A percentile compares a stretch with the other conserved stretches of the same genome.
Conservation (phyloP, 805 yeast genomes). For the Kodamaea sagamina region DNA sequence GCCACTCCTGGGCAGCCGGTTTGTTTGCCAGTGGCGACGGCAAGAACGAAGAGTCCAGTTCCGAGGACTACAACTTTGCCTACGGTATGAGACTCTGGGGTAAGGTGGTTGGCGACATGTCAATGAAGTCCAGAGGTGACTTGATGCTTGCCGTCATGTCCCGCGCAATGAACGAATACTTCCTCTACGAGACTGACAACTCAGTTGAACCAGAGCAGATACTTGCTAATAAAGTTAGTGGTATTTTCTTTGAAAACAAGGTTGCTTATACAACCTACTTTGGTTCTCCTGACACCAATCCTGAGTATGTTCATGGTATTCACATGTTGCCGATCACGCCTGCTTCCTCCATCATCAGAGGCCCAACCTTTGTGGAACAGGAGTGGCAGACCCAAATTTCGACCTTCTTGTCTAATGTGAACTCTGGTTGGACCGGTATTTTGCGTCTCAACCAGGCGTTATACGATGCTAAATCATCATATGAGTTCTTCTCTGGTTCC, state of each 20-base stretch:
- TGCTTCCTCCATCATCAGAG: constrained; percentile 24
- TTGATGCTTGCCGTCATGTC: constrained; percentile 26
- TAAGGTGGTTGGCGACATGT: constrained; percentile 19
- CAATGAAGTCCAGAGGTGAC: constrained; percentile 29
- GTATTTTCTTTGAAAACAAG: constrained; percentile 28
- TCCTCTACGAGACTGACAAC: constrained; percentile 22
- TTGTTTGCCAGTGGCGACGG: constrained; percentile 23
- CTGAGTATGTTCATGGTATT: constrained; percentile 28
- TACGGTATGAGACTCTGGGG: constrained; percentile 32
- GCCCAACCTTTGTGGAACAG: constrained; percentile 21
- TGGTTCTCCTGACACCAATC: constrained; percentile 19
- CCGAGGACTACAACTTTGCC: constrained; percentile 29
- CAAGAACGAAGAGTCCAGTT: constrained; percentile 25
- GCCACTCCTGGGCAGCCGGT: constrained; percentile 32
- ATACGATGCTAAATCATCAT: constrained; percentile 42
- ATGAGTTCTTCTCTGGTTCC: constrained; percentile 41
- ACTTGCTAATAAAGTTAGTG: constrained; percentile 25
- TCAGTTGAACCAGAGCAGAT: constrained; percentile 18
- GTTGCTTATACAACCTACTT: constrained; percentile 26
- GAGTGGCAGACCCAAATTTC: constrained; percentile 26
- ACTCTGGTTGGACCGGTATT: constrained; percentile 69
- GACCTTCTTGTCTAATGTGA: constrained; percentile 40
- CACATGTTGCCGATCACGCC: constrained; percentile 31
- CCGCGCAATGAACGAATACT: constrained; percentile 24
- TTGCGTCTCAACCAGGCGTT: constrained; percentile 47